Evolutionary conservation across 1,284 basidiomycete species (phyloP), one percentile per base, ranked within the genome.

Genomic region (Ustilago vetiveriae): DNA sequence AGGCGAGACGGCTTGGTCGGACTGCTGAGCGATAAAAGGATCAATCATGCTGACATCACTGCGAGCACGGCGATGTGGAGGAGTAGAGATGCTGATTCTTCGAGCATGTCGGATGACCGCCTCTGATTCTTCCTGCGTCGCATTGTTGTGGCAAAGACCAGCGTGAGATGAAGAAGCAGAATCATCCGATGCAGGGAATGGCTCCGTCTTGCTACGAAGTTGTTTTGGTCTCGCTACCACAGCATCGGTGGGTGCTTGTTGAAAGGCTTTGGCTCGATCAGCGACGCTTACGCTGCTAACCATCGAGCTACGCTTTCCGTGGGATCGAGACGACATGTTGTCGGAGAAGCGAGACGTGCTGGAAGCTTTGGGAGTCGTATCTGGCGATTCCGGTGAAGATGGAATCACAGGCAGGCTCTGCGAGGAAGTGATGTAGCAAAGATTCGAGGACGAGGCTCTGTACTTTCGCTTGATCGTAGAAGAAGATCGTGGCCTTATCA

Each of bases 81-180:
- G 66, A 3, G 66, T 69, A 10, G 66, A 43, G 37, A 69, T 48
- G 42, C 50, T 59, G 44, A 69, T 64, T 10, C 60, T 48, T 6
- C 51, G 57, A 11, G 64, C 57, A 3, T 43, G 40, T 26, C 49
- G 47, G 54, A 64, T 57, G 35, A 35, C 40, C 19, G 54, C 50
- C 4, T 22, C 36, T 2, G 29, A 17, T 16, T 46, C 53, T 26
- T 35, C 24, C 3, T 21, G 43, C 39, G 30, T 39, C 22, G 16
- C 32, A 48, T 6, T 33, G 23, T 16, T 27, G 13, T 9, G 43
- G 22, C 3, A 19, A 4, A 2, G 39, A 14, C 1, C 53, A 52
- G 6, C 41, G 35, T n/a, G 46, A 32, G 8, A 23, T 21, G 5
- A 44, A 33, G 21, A 38, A 23, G 16, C 16, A 35, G 33, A 35